Conservation (phyloP, 2,329 filamentous ascomycete species). For the Pseudophaeomoniella oleicola region DNA sequence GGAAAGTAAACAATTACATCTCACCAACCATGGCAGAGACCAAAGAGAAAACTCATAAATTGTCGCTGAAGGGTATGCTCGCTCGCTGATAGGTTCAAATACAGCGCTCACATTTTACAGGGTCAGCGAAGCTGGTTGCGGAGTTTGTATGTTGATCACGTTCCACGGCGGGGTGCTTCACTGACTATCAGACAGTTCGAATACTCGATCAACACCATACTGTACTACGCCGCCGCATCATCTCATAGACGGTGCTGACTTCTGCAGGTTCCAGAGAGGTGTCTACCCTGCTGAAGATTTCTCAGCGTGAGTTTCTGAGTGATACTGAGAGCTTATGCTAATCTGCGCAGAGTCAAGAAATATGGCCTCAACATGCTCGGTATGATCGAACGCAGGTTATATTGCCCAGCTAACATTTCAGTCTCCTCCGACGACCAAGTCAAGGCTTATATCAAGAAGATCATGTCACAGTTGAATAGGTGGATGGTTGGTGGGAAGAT, state of each 20-base stretch:
- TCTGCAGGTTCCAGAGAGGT: conserved; percentile 62
- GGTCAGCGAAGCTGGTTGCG: conserved; percentile 71
- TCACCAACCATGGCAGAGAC: conserved; percentile 11
- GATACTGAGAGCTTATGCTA: conserved; percentile 2
- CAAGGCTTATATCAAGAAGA: conserved; percentile 97
- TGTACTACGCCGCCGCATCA: conserved; percentile 39
- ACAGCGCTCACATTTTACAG: conserved; percentile 25
- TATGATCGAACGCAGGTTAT: conserved; percentile 21
- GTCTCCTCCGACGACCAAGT: conserved; percentile 96
- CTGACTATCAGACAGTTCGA: conserved; percentile 51
- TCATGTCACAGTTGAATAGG: conserved; percentile 92
- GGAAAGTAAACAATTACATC: not conserved
- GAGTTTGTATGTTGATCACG: conserved; percentile 61
- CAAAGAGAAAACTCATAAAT: conserved; percentile 86
- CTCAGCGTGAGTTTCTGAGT: conserved; percentile 49
- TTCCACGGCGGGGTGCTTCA: conserved; percentile 3
- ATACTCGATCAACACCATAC: conserved; percentile 94
- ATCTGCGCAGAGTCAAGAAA: conserved; percentile 61
- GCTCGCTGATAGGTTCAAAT: conserved; percentile 1
- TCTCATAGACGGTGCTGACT: not conserved
- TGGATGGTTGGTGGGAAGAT: conserved; percentile 98
- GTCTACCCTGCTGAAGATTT: conserved; percentile 93
- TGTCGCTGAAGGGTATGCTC: conserved; percentile 49
- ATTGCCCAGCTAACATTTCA: conserved; percentile 18
- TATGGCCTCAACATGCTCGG: conserved; percentile 97